Conservation (phyloP, 2,329 filamentous ascomycete species). For the Grosmannia serpens region DNA sequence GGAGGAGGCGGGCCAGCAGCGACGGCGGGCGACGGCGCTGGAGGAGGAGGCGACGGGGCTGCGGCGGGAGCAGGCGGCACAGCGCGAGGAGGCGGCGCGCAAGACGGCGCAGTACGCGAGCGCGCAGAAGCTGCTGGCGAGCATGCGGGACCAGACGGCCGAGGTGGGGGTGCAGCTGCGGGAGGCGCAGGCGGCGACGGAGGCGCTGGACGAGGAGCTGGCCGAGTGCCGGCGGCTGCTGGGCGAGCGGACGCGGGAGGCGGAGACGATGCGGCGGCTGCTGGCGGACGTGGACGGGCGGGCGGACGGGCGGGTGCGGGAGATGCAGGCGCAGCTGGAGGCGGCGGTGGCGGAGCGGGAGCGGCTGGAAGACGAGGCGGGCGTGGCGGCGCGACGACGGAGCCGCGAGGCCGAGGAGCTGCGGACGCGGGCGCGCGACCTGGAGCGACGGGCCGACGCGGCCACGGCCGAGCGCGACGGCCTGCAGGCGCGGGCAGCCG, state of each 20-base stretch:
- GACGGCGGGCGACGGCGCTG: conserved; percentile 49
- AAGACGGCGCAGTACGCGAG: conserved; percentile 78
- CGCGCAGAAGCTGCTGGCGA: conserved; percentile 74
- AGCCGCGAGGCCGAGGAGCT: conserved; percentile 81
- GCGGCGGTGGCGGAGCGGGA: conserved; percentile 89
- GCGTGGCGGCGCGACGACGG: conserved; percentile 61
- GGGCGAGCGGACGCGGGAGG: conserved; percentile 78
- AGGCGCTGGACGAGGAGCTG: conserved; percentile 85
- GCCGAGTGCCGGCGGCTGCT: conserved; percentile 79
- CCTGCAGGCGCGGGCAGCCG: conserved; percentile 47
- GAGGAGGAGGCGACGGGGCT: conserved; percentile 64
- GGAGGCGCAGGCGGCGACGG: conserved; percentile 69
- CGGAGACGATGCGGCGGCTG: conserved; percentile 85
- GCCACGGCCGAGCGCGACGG: conserved; percentile 68
- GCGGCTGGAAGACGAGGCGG: conserved; percentile 81
- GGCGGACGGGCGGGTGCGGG: conserved; percentile 69
- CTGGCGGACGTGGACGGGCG: conserved; percentile 77
- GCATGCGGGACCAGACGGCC: conserved; percentile 84
- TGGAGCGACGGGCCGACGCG: conserved; percentile 63
- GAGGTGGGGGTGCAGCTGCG: conserved; percentile 88
- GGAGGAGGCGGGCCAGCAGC: conserved; percentile 59
- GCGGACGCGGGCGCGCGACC: conserved; percentile 64
- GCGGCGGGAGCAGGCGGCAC: conserved; percentile 48
- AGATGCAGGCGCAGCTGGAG: conserved; percentile 84
- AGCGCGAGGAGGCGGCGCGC: conserved; percentile 53